Evolutionary conservation across 371 early-diverging fungal genomes (phyloP), one percentile per base, ranked within the genome.

Genomic region (Lichtheimia ramosa): DNA sequence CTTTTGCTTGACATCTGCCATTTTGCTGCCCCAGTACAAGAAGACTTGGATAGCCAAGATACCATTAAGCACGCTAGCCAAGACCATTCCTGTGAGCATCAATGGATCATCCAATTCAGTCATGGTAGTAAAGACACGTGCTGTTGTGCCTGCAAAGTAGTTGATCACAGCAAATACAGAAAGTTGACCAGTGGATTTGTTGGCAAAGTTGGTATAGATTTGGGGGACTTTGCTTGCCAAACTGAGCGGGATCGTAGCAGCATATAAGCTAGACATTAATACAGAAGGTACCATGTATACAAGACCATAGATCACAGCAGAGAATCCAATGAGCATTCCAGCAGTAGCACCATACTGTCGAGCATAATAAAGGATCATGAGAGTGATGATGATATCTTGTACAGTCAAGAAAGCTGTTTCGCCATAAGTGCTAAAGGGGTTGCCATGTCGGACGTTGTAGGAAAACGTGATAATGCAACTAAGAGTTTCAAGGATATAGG

Each of bases 381-480:
- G 62, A 39, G 91, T 69, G 66, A 96, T 92, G 39, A 87, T 59
- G 56, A 89, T 60, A 74, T 96, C 93, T 68, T 95, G 94, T 13
- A 85, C 54, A 7, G 87, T 84, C 59, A 97, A 83, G 53, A 89
- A 89, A 63, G 84, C 64, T 21, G 85, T 84, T 76, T 96, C 97
- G 46, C 97, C 97, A 72, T 89, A 98, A 4, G 97, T 96, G 41
- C 91, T 91, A 65, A 96, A 94, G 24, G 97, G 93, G 65, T 96
- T 89, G 23, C 75, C 74, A 24, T 85, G 71, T 28, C 96, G 84
- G 23, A 82, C 57, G 74, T 96, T 96, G 81, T 96, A 98, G 21
- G 91, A 87, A 15, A 96, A 70, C 0, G 86, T 80, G 61, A 96
- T 90, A 28, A 82, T 73, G 53, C 88, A 86, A 43, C 92, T 87